phyloP scores from a whole-genome alignment of 169 alveolate genomes.

The Plasmodium cynomolgi region DNA sequence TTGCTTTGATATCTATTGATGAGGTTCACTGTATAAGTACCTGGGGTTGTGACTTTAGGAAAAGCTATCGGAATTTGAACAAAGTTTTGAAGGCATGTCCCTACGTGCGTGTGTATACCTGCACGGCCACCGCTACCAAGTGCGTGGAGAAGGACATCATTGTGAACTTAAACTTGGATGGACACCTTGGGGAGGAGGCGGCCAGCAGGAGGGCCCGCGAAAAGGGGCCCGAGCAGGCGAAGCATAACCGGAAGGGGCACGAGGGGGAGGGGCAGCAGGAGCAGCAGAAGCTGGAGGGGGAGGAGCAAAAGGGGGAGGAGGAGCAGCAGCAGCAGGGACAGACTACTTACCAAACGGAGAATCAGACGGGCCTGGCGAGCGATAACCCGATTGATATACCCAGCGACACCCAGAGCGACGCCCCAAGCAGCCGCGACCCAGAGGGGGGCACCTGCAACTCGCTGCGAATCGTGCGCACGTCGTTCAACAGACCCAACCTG shows the following conservation, averaged over 20 bases:
- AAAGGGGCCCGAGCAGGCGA: neutral
- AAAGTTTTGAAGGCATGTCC: constrained; percentile 90
- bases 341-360: neutral
- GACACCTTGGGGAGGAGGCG: constrained; percentile 54
- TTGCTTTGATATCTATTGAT: constrained; percentile 90
- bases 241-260: too few relatives aligned
- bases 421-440: neutral
- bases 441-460: constrained; percentile 82
- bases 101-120: constrained; percentile 94
- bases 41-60: constrained; percentile 93
- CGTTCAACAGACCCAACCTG: constrained; percentile 80
- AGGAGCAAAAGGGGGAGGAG: constrained; percentile 81
- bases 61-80: constrained; percentile 91
- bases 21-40: constrained; percentile 94
- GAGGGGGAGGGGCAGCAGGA: too few relatives aligned
- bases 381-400: neutral
- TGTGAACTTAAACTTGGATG: constrained; percentile 85
- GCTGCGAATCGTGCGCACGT: constrained; percentile 72
- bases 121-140: constrained; percentile 98
- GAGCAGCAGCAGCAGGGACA: neutral
- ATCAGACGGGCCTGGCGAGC: neutral
- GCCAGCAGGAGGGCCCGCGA: neutral
- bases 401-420: neutral
- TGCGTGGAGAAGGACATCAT: constrained; percentile 94
- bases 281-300: too few relatives aligned